Conservation (phyloP, 306 rosid genomes). For the Quercus dentata region DNA sequence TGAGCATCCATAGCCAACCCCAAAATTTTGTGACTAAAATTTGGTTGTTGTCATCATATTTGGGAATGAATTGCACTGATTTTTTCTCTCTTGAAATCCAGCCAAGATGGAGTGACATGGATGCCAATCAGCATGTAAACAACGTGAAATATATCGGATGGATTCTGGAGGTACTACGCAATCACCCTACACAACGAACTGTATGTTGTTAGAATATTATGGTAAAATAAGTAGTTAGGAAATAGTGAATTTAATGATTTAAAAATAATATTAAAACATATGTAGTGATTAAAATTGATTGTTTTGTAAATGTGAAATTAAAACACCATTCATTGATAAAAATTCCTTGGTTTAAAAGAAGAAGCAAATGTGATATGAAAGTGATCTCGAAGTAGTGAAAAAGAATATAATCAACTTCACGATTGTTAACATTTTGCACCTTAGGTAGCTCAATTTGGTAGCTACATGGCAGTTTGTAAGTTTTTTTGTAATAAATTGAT, state of each 20-base stretch:
- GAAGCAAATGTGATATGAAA: too few species aligned
- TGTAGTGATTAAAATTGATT: not conserved
- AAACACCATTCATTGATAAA: not conserved
- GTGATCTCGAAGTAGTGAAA: too few species aligned
- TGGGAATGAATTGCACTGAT: not conserved
- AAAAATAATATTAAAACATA: too few species aligned
- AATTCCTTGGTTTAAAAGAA: not conserved
- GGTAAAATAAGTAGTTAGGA: too few species aligned
- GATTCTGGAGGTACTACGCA: slow-evolving; percentile 72
- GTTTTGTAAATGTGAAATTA: not conserved
- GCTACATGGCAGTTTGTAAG: too few species aligned
- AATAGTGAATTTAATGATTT: too few species aligned
- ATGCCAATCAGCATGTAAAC: slow-evolving; percentile 94
- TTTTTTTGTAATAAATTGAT: not conserved
- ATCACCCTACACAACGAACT: not conserved
- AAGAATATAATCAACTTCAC: too few species aligned
- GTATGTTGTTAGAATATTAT: too few species aligned
- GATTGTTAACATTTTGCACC: too few species aligned
- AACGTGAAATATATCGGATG: slow-evolving; percentile 96
- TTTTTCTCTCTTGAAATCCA: slow-evolving; percentile 12
- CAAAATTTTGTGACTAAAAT: too few species aligned
- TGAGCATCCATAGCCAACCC: not conserved
- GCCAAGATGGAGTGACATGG: slow-evolving; percentile 99
- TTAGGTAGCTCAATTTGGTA: too few species aligned
- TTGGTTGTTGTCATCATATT: too few species aligned